phyloP scores from a whole-genome alignment of 2,329 filamentous ascomycete genomes.

The Diplodia corticola region DNA sequence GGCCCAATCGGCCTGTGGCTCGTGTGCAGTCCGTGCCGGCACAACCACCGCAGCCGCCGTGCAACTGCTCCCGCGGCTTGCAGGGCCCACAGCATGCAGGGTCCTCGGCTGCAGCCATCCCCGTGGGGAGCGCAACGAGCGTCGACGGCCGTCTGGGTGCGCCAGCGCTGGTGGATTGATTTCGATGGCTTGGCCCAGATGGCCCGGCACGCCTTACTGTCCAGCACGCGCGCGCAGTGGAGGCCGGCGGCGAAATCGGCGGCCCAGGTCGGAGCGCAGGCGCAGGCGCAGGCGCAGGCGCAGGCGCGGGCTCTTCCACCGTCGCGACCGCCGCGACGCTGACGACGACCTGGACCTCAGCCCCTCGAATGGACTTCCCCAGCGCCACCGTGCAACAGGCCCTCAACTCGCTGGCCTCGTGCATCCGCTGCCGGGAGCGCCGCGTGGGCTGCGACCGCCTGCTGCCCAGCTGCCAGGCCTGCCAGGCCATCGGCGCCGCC shows the following conservation, averaged over 20 bases:
- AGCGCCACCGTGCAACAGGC: constrained; percentile 17
- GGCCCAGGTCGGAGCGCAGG: not conserved
- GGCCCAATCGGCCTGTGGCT: too few species aligned
- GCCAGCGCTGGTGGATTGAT: not conserved
- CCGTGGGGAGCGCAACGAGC: not conserved
- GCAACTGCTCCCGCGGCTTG: not conserved
- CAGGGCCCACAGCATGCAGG: not conserved
- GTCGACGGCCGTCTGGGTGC: not conserved
- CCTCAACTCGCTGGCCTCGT: constrained; percentile 22
- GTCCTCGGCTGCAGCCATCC: not conserved
- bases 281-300: not conserved
- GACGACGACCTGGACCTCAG: not conserved
- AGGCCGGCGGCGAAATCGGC: constrained; percentile 9
- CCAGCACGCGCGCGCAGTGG: not conserved
- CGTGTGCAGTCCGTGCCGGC: too few species aligned
- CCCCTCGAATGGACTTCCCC: constrained; percentile 13
- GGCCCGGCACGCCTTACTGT: not conserved
- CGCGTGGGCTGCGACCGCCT: constrained; percentile 23
- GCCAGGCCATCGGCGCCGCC: constrained; percentile 11
- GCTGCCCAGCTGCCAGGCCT: constrained; percentile 23
- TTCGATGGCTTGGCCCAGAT: not conserved
- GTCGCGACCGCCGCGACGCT: not conserved
- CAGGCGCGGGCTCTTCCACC: constrained; percentile 4
- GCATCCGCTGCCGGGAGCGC: constrained; percentile 23
- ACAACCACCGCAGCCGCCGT: not conserved